Percentiles rank a stretch among this genome's conserved stretches.
phyloP scores from a whole-genome alignment of 495 filamentous ascomycete genomes.

The Neohortaea acidophila region DNA sequence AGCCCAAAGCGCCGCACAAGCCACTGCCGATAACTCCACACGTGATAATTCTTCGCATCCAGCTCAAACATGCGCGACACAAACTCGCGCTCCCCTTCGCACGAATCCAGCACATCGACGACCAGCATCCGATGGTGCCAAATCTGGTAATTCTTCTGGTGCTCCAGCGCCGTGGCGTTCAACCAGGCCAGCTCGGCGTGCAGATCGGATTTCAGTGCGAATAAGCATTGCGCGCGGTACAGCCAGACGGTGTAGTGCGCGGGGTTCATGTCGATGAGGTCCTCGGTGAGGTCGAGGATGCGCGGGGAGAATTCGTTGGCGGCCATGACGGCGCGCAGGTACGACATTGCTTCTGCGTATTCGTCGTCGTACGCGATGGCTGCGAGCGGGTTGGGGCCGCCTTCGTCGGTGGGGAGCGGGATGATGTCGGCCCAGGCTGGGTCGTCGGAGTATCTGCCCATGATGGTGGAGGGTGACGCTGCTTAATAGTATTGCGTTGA shows the following conservation, averaged over 20 bases:
- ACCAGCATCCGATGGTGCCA: constrained; percentile 93
- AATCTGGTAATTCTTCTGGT: constrained; percentile 97
- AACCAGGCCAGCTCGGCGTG: constrained; percentile 67
- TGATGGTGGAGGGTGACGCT: constrained; percentile 2
- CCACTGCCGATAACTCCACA: constrained; percentile 91
- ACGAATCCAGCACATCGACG: constrained; percentile 37
- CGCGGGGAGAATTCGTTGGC: constrained; percentile 66
- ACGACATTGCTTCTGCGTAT: constrained; percentile 76
- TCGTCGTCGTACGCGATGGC: constrained; percentile 74
- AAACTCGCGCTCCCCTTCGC: constrained; percentile 52
- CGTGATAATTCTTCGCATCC: constrained; percentile 95
- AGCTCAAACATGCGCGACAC: constrained; percentile 63
- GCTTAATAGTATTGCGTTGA: too few species aligned
- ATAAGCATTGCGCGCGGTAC: constrained; percentile 67
- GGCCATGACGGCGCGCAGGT: constrained; percentile 87
- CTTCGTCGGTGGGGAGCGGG: constrained; percentile 75
- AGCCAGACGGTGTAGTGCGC: constrained; percentile 98
- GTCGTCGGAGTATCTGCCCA: constrained; percentile 43
- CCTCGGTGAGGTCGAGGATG: constrained; percentile 66
- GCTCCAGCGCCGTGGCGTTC: constrained; percentile 60
- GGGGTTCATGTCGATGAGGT: constrained; percentile 82
- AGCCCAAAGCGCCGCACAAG: constrained; percentile 66
- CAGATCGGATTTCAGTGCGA: constrained; percentile 50
- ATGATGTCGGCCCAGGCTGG: constrained; percentile 69
- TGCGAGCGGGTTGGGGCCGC: constrained; percentile 54